Percentiles rank a stretch among this genome's conserved stretches.
phyloP scores from a whole-genome alignment of 768 basidiomycete species.

The Hypholoma sublateritium region DNA sequence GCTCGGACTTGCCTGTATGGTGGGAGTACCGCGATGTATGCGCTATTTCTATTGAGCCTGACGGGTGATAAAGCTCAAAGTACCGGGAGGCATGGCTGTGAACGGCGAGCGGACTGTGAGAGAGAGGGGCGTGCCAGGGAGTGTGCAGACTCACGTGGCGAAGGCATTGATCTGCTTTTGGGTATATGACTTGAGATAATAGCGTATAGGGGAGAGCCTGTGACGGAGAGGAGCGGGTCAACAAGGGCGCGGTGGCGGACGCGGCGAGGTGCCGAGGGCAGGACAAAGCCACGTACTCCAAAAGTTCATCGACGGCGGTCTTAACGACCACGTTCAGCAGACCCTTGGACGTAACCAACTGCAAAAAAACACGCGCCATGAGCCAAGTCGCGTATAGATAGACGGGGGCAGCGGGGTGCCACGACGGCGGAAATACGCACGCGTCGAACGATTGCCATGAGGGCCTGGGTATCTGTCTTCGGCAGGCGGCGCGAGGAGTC shows the following conservation, averaged over 20 bases:
- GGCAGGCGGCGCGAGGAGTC: slow-evolving; percentile 75
- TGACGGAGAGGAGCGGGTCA: slow-evolving; percentile 18
- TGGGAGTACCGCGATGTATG: slow-evolving; percentile 88
- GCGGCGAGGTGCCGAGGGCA: slow-evolving; percentile 18
- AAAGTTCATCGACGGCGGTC: slow-evolving; percentile 75
- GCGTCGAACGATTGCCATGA: slow-evolving; percentile 76
- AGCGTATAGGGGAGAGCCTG: slow-evolving; percentile 74
- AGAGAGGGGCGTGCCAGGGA: slow-evolving; percentile 23
- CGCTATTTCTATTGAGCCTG: slow-evolving; percentile 83
- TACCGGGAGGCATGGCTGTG: slow-evolving; percentile 84
- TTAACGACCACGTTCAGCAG: slow-evolving; percentile 59
- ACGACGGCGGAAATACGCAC: slow-evolving; percentile 41
- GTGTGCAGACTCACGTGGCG: slow-evolving; percentile 70
- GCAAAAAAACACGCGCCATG: slow-evolving; percentile 17
- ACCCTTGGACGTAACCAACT: slow-evolving; percentile 63
- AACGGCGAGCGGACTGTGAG: slow-evolving; percentile 17
- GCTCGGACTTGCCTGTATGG: slow-evolving; percentile 84
- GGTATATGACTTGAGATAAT: slow-evolving; percentile 71
- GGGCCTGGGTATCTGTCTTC: slow-evolving; percentile 66
- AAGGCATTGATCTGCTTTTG: slow-evolving; percentile 91
- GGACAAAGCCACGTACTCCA: slow-evolving; percentile 53
- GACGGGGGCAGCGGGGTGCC: slow-evolving; percentile 14
- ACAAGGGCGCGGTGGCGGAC: slow-evolving; percentile 14
- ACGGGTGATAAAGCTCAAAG: slow-evolving; percentile 83
- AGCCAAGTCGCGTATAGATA: slow-evolving; percentile 22